phyloP scores from a whole-genome alignment of 768 basidiomycete genomes.

The Macrolepiota fuliginosa region DNA sequence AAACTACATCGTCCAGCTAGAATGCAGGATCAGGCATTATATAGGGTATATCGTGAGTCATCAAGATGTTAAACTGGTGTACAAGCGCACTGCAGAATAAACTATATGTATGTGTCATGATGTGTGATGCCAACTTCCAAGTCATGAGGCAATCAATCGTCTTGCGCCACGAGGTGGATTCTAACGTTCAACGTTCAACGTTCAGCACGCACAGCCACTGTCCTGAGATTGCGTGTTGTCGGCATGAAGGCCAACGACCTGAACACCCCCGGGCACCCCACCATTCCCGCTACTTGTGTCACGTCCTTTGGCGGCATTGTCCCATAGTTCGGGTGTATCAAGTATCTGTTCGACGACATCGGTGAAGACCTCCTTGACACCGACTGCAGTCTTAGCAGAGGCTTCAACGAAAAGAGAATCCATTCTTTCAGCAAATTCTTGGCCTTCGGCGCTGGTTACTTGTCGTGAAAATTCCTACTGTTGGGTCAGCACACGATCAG shows the following conservation, averaged over 20 bases:
- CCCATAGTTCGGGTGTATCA: slow-evolving; percentile 83
- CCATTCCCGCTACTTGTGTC: slow-evolving; percentile 39
- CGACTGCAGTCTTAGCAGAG: slow-evolving; percentile 86
- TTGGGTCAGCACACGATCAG: background rate
- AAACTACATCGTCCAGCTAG: background rate
- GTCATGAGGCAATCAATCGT: background rate
- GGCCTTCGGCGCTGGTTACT: slow-evolving; percentile 76
- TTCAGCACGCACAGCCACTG: slow-evolving; percentile 29
- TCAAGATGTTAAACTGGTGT: background rate
- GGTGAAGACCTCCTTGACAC: slow-evolving; percentile 69
- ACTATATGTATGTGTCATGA: background rate
- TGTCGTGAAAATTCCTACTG: slow-evolving; percentile 85
- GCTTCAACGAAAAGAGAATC: slow-evolving; percentile 88
- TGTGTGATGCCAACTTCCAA: background rate
- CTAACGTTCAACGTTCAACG: no score
- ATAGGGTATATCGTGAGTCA: background rate
- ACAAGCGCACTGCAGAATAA: background rate
- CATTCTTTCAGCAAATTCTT: slow-evolving; percentile 79
- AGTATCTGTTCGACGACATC: slow-evolving; percentile 82
- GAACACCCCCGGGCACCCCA: slow-evolving; percentile 50
- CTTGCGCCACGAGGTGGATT: background rate
- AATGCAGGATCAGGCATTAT: background rate
- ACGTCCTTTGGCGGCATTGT: slow-evolving; percentile 28
- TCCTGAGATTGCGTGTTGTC: slow-evolving; percentile 19
- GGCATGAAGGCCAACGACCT: slow-evolving; percentile 36